phyloP scores from a whole-genome alignment of 2,329 filamentous ascomycete species.

The Botrytis paeoniae region DNA sequence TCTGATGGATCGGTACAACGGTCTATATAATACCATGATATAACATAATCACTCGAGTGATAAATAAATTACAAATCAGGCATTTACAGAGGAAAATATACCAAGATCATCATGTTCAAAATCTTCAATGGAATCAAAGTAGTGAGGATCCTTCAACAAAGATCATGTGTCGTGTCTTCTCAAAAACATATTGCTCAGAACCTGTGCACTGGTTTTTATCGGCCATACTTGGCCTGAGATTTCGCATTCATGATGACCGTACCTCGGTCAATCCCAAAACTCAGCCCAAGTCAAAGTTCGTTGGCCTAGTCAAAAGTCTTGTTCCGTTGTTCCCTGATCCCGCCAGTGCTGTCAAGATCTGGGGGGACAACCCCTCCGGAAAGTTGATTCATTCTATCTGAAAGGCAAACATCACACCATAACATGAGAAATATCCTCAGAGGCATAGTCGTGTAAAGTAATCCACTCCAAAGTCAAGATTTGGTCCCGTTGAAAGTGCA shows the following conservation, averaged over 20 bases:
- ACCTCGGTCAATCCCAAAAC: background rate
- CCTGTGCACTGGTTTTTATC: background rate
- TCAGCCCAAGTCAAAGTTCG: background rate
- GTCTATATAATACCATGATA: background rate
- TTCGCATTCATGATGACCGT: background rate
- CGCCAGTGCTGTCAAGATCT: background rate
- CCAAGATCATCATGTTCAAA: background rate
- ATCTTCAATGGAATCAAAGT: background rate
- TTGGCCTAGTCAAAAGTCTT: background rate
- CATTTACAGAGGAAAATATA: background rate
- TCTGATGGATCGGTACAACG: background rate
- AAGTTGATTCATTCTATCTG: background rate
- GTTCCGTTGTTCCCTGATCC: background rate
- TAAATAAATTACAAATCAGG: fast-evolving
- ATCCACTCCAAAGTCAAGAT: background rate
- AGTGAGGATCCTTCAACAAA: background rate
- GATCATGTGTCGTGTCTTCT: background rate
- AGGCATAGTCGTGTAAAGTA: background rate
- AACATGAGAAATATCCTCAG: background rate
- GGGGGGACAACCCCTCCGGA: background rate
- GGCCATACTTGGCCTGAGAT: background rate
- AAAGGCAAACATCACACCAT: background rate
- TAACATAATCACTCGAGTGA: background rate
- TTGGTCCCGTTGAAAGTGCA: background rate
- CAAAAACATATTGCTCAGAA: background rate